A percentile compares a stretch with the other conserved stretches of the same genome.
phyloP scores from a whole-genome alignment of 108 stramenopile genomes.

The Schizochytrium sp. region DNA sequence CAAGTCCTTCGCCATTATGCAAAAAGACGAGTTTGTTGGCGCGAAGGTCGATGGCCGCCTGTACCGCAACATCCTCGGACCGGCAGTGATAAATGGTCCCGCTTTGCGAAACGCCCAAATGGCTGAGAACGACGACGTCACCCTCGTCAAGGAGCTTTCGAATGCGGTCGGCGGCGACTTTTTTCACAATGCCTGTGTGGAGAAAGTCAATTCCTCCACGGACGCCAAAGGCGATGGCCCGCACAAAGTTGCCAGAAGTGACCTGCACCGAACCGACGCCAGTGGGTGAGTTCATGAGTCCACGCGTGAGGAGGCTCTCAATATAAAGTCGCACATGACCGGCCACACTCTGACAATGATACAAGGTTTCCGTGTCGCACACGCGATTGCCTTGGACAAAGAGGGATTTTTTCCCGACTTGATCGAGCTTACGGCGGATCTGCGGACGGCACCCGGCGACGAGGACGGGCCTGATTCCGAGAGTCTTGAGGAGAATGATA shows the following conservation, averaged over 20 bases:
- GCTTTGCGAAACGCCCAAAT: not conserved
- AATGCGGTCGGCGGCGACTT: not conserved
- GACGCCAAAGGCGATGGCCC: conserved; percentile 13
- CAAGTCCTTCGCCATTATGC: conserved; percentile 8
- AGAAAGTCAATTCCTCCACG: conserved; percentile 6
- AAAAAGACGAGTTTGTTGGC: conserved; percentile 16
- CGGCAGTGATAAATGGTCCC: conserved; percentile 10
- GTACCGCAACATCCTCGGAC: conserved; percentile 10
- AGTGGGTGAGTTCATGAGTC: conserved; percentile 14
- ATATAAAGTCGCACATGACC: conserved; percentile 7
- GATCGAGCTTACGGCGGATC: conserved; percentile 13
- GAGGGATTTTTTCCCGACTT: not conserved
- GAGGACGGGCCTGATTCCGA: not conserved
- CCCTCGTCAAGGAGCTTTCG: conserved; percentile 1
- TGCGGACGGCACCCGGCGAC: conserved; percentile 13
- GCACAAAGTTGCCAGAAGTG: conserved; percentile 14
- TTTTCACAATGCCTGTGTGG: not conserved
- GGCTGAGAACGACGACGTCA: conserved; percentile 6
- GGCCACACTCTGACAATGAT: conserved; percentile 12
- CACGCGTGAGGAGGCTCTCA: conserved; percentile 7
- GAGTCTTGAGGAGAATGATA: not conserved
- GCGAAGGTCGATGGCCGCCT: not conserved
- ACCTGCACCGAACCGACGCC: not conserved
- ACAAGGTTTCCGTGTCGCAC: conserved; percentile 11
- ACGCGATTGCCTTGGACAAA: conserved; percentile 12